Evolutionary conservation across 2,329 filamentous ascomycete species (phyloP), one percentile per base, ranked within the genome.

Genomic region (Trichoderma sp.): DNA sequence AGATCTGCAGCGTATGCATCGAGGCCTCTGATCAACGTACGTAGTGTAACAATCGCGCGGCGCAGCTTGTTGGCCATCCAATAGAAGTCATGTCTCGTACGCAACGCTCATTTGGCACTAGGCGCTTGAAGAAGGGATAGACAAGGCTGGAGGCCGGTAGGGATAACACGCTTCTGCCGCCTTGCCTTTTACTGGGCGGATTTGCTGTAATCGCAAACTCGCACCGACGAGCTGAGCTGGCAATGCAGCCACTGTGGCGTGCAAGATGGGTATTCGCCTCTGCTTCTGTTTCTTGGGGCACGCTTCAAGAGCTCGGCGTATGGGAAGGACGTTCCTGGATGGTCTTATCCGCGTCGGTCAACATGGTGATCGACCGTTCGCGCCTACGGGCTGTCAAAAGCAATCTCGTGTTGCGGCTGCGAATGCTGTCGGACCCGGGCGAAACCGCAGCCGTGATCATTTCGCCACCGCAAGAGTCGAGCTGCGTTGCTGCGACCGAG

Each of bases 201-300:
- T 34, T 30, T 30, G 34, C 34, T 39, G n/a, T 44, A 48, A 62
- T 10, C 9, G n/a, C 44, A 9, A 9, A 17, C 24, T 10, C 5
- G 26, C 44, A 10, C n/a, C 47, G 48, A 45, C 24, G n/a, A 30
- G 48, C 28, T 51, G 59, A 62, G 59, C 48, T 55, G 59, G 47
- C 47, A 24, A 30, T 62, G 59, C 39, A 54, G 41, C 60, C 39
- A 47, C 28, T 28, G 60, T 55, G 60, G 50, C 60, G 39, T 26
- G 48, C 19, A 54, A 55, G 50, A 26, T 47, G 41, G 50, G 7
- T 47, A 39, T 30, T 39, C 39, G 47, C 26, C 26, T 12, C 41
- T 19, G 24, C 9, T 24, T 24, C 21, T 24, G 21, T 26, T 44
- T 50, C 26, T 55, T 7, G 10, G n/a, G 41, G 24, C 28, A 47